Evolutionary conservation across 148 eudicot genomes (phyloP), one percentile per base, ranked within the genome.

Genomic region (Chenopodium album): DNA sequence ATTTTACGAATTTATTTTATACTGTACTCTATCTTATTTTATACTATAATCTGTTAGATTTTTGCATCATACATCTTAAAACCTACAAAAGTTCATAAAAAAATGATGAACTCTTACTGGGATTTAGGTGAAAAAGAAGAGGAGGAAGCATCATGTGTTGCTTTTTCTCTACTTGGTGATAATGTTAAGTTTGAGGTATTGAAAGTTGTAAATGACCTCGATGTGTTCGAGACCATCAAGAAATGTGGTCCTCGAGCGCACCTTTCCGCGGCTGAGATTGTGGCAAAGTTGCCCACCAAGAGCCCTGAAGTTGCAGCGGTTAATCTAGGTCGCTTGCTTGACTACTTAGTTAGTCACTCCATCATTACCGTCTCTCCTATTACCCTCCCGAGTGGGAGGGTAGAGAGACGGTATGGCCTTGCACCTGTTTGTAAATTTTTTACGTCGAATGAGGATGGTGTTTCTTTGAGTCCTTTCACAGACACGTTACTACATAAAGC

Each of bases 371-470:
- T 90, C 68, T 73, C 76, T 13, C 77, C 84, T 67, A 74, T 13
- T 6, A 68, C 65, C 44, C 78, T 83, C 6, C 13, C 4, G 47
- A 73, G 76, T 16, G 92, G 88, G 10, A 65, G 44, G 1, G 87
- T 67, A 0, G 90, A 90, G 86, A 78, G 92, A 85, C 82, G 85
- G 32, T 92, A 92, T 48, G 88, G 87, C 6, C 76, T 89, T 22
- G 90, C 88, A 0, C 92, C 91, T 19, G 91, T 90, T 4, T 88
- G 89, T 23, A 81, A 87, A 83, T 90, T 77, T 83, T 84, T 90
- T 87, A 86, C 88, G 7, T 86, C 78, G 70, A 87, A 92, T 66
- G 85, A 75, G 0, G 88, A 89, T 77, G 96, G 91, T 13, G 90
- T 32, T 37, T 54, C 78, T 10, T 31, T 80, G 78, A 47, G 44